phyloP scores from a whole-genome alignment of 2,329 filamentous ascomycete species.

The Fusarium piperis region DNA sequence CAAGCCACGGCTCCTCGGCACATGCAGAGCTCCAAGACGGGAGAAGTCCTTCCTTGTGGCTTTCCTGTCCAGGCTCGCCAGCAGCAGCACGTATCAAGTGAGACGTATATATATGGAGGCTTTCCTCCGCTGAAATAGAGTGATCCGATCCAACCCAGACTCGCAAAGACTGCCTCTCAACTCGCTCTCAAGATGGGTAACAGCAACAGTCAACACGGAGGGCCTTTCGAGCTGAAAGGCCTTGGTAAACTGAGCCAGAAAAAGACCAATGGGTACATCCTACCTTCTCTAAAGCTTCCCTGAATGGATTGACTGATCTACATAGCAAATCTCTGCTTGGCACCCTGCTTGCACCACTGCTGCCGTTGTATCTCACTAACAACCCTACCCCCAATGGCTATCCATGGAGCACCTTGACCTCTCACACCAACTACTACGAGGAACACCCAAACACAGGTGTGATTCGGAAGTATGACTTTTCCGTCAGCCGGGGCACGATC shows the following conservation, averaged over 20 bases:
- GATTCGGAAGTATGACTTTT: conserved; percentile 65
- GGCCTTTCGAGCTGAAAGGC: conserved; percentile 18
- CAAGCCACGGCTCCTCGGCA: conserved; percentile 26
- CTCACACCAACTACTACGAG: conserved; percentile 61
- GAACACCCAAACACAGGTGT: conserved; percentile 62
- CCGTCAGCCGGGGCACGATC: conserved; percentile 59
- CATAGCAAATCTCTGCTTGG: conserved; percentile 53
- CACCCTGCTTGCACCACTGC: conserved; percentile 49
- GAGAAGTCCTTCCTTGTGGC: conserved; percentile 7
- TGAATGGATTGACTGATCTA: conserved; percentile 8
- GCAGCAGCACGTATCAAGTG: background rate
- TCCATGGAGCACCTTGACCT: conserved; percentile 61
- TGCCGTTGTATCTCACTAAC: conserved; percentile 57
- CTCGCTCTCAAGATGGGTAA: conserved; percentile 34
- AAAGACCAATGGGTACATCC: conserved; percentile 37
- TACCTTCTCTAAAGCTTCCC: background rate
- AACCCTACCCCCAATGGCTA: conserved; percentile 60
- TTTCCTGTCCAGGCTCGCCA: conserved; percentile 5
- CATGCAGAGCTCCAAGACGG: conserved; percentile 1
- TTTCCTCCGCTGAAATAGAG: conserved; percentile 2
- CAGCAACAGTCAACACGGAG: conserved; percentile 18
- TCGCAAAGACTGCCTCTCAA: background rate
- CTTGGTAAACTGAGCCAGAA: conserved; percentile 31
- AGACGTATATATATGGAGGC: conserved; percentile 28
- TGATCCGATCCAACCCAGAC: background rate